A percentile compares a stretch with the other conserved stretches of the same genome.
Evolutionary conservation across 106 monocot species (phyloP).

Genomic region (Hemerocallis citrina): DNA sequence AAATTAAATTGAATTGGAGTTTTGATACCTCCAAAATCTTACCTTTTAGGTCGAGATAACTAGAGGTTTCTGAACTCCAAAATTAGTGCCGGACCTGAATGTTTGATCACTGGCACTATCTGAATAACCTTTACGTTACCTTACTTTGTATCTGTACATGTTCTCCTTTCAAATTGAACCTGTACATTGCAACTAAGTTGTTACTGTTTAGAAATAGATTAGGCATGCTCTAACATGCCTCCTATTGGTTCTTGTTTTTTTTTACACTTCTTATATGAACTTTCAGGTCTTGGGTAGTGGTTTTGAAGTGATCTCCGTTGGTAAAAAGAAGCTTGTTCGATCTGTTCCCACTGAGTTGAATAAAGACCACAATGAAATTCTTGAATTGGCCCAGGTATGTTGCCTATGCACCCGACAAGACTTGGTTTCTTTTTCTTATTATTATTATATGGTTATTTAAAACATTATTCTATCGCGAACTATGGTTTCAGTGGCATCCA

Average conservation of each 20-base stretch:
- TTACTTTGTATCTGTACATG: no score
- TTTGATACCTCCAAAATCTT: no score
- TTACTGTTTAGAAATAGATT: not conserved
- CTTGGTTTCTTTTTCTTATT: not conserved
- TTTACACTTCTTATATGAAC: slow-evolving; percentile 3
- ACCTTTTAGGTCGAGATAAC: no score
- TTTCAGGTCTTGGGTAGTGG: slow-evolving; percentile 84
- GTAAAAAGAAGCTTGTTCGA: slow-evolving; percentile 81
- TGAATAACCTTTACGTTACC: no score
- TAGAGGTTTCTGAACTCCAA: no score
- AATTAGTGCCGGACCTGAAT: no score
- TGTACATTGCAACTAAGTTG: not conserved
- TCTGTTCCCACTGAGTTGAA: slow-evolving; percentile 98
- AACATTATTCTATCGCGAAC: not conserved
- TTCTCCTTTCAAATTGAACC: not conserved
- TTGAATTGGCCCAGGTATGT: slow-evolving; percentile 96
- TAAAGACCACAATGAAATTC: slow-evolving; percentile 93
- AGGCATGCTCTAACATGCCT: not conserved
- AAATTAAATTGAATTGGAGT: no score
- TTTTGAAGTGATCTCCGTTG: slow-evolving; percentile 90
- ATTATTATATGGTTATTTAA: not conserved
- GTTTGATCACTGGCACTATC: no score
- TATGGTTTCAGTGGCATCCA: no score
- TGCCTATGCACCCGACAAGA: not conserved
- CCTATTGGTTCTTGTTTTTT: not conserved